Percentiles rank a stretch among this genome's conserved stretches.
Conservation (phyloP, 225 moss, liverwort and hornwort species). For the Pseudoscleropodium purum region DNA sequence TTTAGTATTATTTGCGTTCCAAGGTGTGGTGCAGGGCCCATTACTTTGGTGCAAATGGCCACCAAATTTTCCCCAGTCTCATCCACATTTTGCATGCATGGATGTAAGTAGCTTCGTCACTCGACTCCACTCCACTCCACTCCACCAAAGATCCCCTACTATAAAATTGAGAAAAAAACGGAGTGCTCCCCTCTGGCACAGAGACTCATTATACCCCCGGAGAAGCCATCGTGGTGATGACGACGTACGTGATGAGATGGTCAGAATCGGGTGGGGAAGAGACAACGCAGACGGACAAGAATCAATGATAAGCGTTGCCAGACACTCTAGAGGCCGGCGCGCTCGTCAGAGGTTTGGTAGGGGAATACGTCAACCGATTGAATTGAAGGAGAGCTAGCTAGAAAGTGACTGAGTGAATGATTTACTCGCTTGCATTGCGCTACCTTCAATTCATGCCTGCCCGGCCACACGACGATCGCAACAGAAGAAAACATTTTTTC, state of each 20-base stretch:
- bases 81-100: neutral
- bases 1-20: too few relatives aligned
- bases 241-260: neutral
- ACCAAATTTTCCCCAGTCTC: neutral
- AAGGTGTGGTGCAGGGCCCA: too few relatives aligned
- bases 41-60: too few relatives aligned
- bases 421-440: neutral
- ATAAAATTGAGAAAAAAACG: neutral
- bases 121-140: too few relatives aligned
- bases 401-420: neutral
- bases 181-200: neutral
- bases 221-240: neutral
- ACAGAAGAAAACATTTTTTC: neutral
- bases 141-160: neutral
- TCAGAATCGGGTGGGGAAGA: neutral
- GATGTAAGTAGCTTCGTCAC: neutral
- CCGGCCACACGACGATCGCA: neutral
- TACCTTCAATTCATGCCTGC: neutral
- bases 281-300: conserved; percentile 1
- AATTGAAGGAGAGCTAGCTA: neutral
- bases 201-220: neutral
- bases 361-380: neutral
- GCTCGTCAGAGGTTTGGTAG: conserved; percentile 9
- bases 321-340: neutral
- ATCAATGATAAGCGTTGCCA: conserved; percentile 14